Evolutionary conservation across 345 rosid species (phyloP).

Genomic region (Salix brachista): DNA sequence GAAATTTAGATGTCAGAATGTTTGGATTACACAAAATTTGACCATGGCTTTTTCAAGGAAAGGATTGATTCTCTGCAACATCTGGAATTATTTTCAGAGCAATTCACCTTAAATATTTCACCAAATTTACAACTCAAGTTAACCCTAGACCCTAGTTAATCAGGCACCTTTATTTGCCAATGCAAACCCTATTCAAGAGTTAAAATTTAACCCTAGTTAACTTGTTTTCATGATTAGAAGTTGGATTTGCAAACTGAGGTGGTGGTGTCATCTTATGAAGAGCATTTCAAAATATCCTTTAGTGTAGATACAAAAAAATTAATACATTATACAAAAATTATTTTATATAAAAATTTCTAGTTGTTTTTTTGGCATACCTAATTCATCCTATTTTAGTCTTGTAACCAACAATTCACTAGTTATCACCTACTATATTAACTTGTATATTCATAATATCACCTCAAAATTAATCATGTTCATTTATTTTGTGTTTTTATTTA

Average conservation of each 20-base stretch:
- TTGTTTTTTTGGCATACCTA: no score
- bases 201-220: neutral
- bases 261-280: no score
- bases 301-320: no score
- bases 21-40: neutral
- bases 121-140: neutral
- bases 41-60: neutral
- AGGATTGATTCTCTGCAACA: no score
- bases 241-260: neutral
- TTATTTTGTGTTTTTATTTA: neutral
- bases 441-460: neutral
- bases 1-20: neutral
- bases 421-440: neutral
- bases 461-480: neutral
- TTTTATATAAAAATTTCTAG: no score
- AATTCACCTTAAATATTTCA: neutral
- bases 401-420: neutral
- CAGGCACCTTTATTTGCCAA: neutral
- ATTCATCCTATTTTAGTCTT: no score
- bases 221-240: neutral
- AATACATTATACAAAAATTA: no score
- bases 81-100: neutral
- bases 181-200: neutral
- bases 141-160: neutral
- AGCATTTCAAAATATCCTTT: neutral